Evolutionary conservation across 1,139 yeast species (phyloP).

Genomic region (Meyerozyma elateridarum): DNA sequence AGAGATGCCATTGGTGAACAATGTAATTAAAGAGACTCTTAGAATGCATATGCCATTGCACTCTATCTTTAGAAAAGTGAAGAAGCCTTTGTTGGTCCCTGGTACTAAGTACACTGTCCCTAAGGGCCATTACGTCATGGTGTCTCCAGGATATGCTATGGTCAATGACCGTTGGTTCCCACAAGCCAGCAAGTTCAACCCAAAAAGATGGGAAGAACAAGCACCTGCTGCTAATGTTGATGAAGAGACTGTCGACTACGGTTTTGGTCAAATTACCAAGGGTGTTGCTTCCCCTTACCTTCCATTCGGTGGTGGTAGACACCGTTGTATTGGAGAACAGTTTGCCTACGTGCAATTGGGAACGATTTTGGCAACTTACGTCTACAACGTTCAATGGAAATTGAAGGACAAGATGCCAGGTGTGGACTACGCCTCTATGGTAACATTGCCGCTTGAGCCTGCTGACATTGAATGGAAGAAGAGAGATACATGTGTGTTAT

Average conservation of each 20-base stretch:
- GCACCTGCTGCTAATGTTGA: slow-evolving; percentile 29
- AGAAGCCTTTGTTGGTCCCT: slow-evolving; percentile 74
- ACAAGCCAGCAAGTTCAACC: slow-evolving; percentile 62
- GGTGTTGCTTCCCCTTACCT: slow-evolving; percentile 94
- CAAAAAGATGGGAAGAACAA: slow-evolving; percentile 80
- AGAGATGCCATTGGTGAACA: slow-evolving; percentile 74
- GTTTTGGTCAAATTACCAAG: slow-evolving; percentile 92
- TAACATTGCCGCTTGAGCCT: slow-evolving; percentile 80
- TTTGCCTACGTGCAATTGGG: slow-evolving; percentile 95
- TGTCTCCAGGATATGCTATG: slow-evolving; percentile 91
- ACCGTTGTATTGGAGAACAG: slow-evolving; percentile 98
- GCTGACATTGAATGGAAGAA: slow-evolving; percentile 76
- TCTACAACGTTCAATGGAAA: slow-evolving; percentile 76
- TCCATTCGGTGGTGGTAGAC: slow-evolving; percentile 99
- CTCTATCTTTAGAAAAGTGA: slow-evolving; percentile 90
- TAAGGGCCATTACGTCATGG: slow-evolving; percentile 82
- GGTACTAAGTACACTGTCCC: slow-evolving; percentile 81
- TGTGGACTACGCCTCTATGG: slow-evolving; percentile 90
- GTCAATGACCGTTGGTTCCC: slow-evolving; percentile 76
- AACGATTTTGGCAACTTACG: slow-evolving; percentile 69
- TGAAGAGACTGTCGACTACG: slow-evolving; percentile 76
- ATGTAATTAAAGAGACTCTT: slow-evolving; percentile 85
- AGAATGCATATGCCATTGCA: slow-evolving; percentile 96
- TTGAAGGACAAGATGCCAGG: slow-evolving; percentile 59
- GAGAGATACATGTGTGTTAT: slow-evolving; percentile 37